phyloP scores from a whole-genome alignment of 768 basidiomycete species.

The Neoboletus subvelutipes region DNA sequence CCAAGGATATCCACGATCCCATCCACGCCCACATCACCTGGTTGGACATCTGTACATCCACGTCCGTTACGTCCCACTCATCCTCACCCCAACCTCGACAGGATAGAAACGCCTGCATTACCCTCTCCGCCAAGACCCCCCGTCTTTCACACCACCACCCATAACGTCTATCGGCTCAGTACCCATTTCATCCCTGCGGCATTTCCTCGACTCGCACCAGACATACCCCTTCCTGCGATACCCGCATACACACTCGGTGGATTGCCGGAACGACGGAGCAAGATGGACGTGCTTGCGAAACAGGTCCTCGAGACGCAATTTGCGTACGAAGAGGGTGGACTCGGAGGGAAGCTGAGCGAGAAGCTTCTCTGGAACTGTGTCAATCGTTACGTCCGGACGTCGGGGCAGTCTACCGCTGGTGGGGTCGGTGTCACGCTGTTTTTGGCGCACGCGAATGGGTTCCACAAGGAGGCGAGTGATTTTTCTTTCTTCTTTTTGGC shows the following conservation, averaged over 20 bases:
- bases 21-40: slow-evolving; percentile 15
- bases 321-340: slow-evolving; percentile 13
- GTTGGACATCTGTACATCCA: slow-evolving; percentile 23
- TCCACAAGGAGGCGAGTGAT: slow-evolving; percentile 76
- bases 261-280: slow-evolving; percentile 10
- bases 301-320: slow-evolving; percentile 21
- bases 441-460: slow-evolving; percentile 83
- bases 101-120: slow-evolving; percentile 11
- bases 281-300: slow-evolving; percentile 12
- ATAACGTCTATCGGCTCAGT: slow-evolving; percentile 23
- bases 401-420: neutral
- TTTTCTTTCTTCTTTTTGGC: neutral
- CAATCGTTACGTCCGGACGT: slow-evolving; percentile 58
- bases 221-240: slow-evolving; percentile 23
- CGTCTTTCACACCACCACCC: slow-evolving; percentile 19
- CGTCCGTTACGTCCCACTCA: slow-evolving; percentile 19
- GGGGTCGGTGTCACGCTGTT: slow-evolving; percentile 57
- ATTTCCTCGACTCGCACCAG: slow-evolving; percentile 24
- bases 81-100: slow-evolving; percentile 13
- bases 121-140: slow-evolving; percentile 20
- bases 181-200: slow-evolving; percentile 33
- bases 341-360: slow-evolving; percentile 18
- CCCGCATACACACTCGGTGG: slow-evolving; percentile 11
- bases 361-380: slow-evolving; percentile 64
- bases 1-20: slow-evolving; percentile 17